These are phyloP conservation scores for Alnus glutinosa DNA, from an alignment of 306 rosid genomes.

Conservation along the genomic window DNA sequence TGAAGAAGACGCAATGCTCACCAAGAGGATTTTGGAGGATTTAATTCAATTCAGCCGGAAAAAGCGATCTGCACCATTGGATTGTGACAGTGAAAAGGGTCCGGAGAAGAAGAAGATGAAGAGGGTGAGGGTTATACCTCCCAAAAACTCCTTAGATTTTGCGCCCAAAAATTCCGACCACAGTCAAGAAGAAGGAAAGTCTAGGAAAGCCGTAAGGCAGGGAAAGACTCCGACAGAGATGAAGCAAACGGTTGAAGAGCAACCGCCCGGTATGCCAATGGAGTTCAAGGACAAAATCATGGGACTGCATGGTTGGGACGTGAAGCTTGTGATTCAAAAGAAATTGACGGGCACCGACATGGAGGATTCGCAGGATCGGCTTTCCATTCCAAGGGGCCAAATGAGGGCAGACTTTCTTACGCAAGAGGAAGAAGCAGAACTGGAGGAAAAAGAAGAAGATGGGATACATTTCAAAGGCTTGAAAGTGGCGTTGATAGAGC, in stretches of 20 bases:
- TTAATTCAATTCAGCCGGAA: no score
- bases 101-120: no score
- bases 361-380: background rate
- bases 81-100: no score
- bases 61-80: no score
- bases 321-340: background rate
- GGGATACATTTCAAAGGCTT: background rate
- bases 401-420: background rate
- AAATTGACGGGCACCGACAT: background rate
- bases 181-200: background rate
- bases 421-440: background rate
- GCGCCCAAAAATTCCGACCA: no score
- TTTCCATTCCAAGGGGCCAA: background rate
- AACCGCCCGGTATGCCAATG: background rate
- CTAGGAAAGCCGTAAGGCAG: background rate
- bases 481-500: background rate
- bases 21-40: no score
- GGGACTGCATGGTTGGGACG: background rate
- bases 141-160: no score
- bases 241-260: background rate
- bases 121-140: no score
- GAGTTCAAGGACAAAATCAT: background rate
- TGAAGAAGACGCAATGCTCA: no score
- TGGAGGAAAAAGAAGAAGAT: background rate
- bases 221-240: background rate